phyloP scores from a whole-genome alignment of 2,329 filamentous ascomycete species.

The Fusarium algeriense region DNA sequence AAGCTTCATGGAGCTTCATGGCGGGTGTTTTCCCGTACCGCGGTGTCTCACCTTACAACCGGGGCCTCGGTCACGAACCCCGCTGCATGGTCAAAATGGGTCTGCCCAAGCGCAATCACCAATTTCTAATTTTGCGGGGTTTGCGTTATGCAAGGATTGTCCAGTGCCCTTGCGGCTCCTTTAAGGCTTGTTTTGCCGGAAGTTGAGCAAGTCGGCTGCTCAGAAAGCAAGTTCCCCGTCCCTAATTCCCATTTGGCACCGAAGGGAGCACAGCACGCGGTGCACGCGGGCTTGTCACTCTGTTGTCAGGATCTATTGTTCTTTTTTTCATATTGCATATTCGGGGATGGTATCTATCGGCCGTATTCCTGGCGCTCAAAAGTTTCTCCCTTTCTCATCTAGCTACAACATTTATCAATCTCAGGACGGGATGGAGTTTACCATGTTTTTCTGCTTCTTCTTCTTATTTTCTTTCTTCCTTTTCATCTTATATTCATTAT shows the following conservation, averaged over 20 bases:
- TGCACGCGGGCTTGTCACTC: conserved; percentile 23
- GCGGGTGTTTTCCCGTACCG: neutral
- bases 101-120: conserved; percentile 39
- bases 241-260: conserved; percentile 26
- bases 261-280: conserved; percentile 39
- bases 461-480: too few relatives aligned
- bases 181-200: conserved; percentile 5
- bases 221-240: conserved; percentile 20
- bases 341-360: conserved; percentile 13
- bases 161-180: conserved; percentile 20
- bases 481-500: conserved; percentile 3
- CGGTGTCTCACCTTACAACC: conserved; percentile 24
- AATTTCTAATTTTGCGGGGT: conserved; percentile 41
- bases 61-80: conserved; percentile 34
- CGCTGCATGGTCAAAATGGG: conserved; percentile 31
- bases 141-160: conserved; percentile 41
- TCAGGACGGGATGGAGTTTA: conserved; percentile 38
- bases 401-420: conserved; percentile 30
- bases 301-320: conserved; percentile 17
- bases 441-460: conserved; percentile 3
- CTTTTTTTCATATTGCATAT: conserved; percentile 25
- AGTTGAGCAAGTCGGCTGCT: conserved; percentile 11
- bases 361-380: conserved; percentile 43
- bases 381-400: conserved; percentile 39
- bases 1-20: conserved; percentile 22